A percentile compares a stretch with the other conserved stretches of the same genome.
These are phyloP conservation scores for Triticum timopheevii DNA, from an alignment of 176 grass and related monocot genomes.

Conservation along the genomic window DNA sequence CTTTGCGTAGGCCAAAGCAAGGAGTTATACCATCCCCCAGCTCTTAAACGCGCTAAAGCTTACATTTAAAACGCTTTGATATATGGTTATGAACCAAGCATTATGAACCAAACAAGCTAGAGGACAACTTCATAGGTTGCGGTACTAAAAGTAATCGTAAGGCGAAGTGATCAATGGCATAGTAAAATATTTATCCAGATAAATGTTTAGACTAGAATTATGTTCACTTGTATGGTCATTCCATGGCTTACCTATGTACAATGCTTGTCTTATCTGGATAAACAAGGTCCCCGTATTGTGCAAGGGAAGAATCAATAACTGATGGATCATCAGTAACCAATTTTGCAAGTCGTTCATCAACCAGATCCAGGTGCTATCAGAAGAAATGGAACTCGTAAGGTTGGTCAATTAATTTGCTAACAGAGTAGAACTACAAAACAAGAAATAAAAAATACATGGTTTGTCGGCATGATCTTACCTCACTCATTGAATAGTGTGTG, in stretches of 20 bases:
- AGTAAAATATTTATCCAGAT: slow-evolving; percentile 16
- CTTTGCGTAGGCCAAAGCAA: background rate
- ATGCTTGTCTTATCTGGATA: slow-evolving; percentile 90
- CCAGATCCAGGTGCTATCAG: slow-evolving; percentile 58
- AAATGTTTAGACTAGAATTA: slow-evolving; percentile 1
- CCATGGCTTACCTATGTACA: slow-evolving; percentile 67
- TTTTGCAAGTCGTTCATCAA: slow-evolving; percentile 81
- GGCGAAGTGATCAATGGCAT: background rate
- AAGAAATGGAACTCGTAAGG: slow-evolving; percentile 8
- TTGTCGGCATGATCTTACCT: slow-evolving; percentile 41
- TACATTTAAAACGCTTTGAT: background rate
- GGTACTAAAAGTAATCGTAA: background rate
- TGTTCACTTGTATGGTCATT: background rate
- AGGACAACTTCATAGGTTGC: background rate
- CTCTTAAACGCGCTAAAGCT: background rate
- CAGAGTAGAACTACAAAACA: background rate
- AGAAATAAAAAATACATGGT: slow-evolving; percentile 4
- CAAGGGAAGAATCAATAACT: slow-evolving; percentile 85
- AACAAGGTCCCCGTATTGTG: slow-evolving; percentile 86
- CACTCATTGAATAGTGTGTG: slow-evolving; percentile 77
- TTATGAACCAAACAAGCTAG: background rate
- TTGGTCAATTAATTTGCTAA: background rate
- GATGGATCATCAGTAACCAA: slow-evolving; percentile 97
- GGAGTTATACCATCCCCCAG: background rate
- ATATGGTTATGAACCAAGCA: background rate